These are phyloP conservation scores for Irineochytrium annulatum DNA, from an alignment of 192 early-diverging fungal species.

Conservation along the genomic window DNA sequence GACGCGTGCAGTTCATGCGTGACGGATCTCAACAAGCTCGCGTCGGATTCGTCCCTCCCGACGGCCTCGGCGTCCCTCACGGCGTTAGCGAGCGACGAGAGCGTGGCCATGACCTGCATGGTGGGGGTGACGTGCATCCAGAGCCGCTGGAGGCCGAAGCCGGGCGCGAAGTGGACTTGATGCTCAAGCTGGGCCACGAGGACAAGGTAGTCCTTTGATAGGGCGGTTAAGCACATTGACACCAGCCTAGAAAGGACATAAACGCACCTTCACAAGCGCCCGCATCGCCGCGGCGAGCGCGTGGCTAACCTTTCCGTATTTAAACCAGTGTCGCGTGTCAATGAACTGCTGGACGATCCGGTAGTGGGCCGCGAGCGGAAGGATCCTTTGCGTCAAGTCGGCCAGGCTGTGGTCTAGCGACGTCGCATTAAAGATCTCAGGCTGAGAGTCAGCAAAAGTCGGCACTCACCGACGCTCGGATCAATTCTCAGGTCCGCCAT, in stretches of 20 bases:
- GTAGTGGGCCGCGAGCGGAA: slow-evolving; percentile 77
- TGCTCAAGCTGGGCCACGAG: slow-evolving; percentile 88
- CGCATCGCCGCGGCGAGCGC: slow-evolving; percentile 83
- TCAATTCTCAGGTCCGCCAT: background rate
- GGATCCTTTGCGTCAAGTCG: slow-evolving; percentile 69
- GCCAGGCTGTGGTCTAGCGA: slow-evolving; percentile 45
- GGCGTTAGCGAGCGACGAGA: slow-evolving; percentile 48
- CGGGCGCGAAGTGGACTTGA: slow-evolving; percentile 60
- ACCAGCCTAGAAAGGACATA: too few relatives aligned
- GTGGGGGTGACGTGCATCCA: slow-evolving; percentile 87
- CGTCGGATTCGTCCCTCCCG: slow-evolving; percentile 32
- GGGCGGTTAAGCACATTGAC: background rate
- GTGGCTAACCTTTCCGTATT: slow-evolving; percentile 84
- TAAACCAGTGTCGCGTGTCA: slow-evolving; percentile 63
- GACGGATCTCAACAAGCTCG: slow-evolving; percentile 12
- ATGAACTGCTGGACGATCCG: slow-evolving; percentile 74
- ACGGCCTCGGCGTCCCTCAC: slow-evolving; percentile 35
- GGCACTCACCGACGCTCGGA: background rate
- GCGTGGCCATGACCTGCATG: slow-evolving; percentile 47
- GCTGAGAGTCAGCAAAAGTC: background rate
- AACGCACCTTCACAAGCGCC: slow-evolving; percentile 61
- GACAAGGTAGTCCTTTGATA: slow-evolving; percentile 70
- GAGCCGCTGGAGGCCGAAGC: slow-evolving; percentile 86
- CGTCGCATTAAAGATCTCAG: background rate
- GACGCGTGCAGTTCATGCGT: background rate